Conservation (phyloP, 768 basidiomycete genomes). For the Lentinula lateritia region DNA sequence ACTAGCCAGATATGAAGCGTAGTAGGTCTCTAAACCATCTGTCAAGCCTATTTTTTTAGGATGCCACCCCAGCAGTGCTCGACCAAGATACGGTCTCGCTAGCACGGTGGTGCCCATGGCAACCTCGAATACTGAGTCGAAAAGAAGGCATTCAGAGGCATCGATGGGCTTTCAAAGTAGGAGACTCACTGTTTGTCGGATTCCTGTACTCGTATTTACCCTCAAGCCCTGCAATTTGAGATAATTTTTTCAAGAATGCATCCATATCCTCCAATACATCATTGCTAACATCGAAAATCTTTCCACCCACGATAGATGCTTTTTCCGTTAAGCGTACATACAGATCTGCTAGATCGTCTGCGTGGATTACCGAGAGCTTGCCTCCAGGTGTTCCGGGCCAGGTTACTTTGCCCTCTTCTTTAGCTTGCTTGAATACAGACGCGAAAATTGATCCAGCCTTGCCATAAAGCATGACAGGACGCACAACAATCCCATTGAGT, state of each 20-base stretch:
- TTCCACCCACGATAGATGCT: conserved; percentile 27
- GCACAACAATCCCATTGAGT: conserved; percentile 40
- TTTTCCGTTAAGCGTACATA: conserved; percentile 35
- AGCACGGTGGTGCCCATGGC: conserved; percentile 25
- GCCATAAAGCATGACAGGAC: conserved; percentile 39
- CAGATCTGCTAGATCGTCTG: conserved; percentile 41
- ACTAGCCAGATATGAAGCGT: conserved; percentile 21
- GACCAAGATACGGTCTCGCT: conserved; percentile 31
- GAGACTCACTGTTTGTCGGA: conserved; percentile 29
- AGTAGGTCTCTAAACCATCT: conserved; percentile 39
- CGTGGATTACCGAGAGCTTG: conserved; percentile 28
- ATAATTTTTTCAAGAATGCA: conserved; percentile 32
- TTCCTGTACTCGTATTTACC: conserved; percentile 26
- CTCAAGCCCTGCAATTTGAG: conserved; percentile 29
- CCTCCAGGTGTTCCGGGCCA: conserved; percentile 30
- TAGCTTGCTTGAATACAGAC: conserved; percentile 21
- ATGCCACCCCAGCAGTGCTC: conserved; percentile 37
- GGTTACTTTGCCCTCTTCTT: conserved; percentile 20
- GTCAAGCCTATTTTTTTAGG: conserved; percentile 34
- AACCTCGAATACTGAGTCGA: conserved; percentile 26
- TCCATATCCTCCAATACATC: conserved; percentile 32
- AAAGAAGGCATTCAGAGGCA: neutral
- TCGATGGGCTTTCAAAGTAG: neutral
- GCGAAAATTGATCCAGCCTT: conserved; percentile 30
- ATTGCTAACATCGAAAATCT: conserved; percentile 36